These are phyloP conservation scores for Thalassiosira exigua DNA, from an alignment of 352 stramenopile species.

Conservation along the genomic window DNA sequence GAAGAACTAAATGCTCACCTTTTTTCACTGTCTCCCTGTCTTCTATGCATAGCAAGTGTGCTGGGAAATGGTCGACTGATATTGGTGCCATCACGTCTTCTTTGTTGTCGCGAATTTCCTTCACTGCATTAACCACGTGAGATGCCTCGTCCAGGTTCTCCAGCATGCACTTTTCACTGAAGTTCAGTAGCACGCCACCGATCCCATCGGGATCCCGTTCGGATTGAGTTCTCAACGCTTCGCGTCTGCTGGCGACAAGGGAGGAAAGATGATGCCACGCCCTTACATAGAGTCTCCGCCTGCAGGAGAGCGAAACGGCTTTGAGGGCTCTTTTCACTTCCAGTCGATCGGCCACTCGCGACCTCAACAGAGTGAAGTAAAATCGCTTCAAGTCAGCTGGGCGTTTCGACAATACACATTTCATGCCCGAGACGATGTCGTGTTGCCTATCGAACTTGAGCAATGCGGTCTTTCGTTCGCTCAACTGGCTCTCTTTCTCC, in stretches of 20 bases:
- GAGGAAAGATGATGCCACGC: slow-evolving; percentile 33
- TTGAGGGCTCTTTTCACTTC: slow-evolving; percentile 8
- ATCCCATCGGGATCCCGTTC: slow-evolving; percentile 18
- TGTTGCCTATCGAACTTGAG: slow-evolving; percentile 44
- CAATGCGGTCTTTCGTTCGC: slow-evolving; percentile 42
- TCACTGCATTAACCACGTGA: slow-evolving; percentile 17
- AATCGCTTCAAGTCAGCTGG: slow-evolving; percentile 22
- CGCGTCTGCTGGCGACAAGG: slow-evolving; percentile 17
- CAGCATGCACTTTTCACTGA: slow-evolving; percentile 3
- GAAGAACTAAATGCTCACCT: too few relatives aligned
- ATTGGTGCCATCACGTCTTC: background rate
- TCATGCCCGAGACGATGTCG: slow-evolving; percentile 29
- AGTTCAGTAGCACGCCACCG: slow-evolving; percentile 29
- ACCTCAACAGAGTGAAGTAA: slow-evolving; percentile 36
- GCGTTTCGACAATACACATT: slow-evolving; percentile 28
- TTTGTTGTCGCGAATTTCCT: slow-evolving; percentile 4
- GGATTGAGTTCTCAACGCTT: background rate
- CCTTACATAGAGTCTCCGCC: slow-evolving; percentile 14
- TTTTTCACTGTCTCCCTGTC: background rate
- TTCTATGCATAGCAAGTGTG: background rate
- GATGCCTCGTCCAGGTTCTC: slow-evolving; percentile 18
- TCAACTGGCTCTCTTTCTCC: slow-evolving; percentile 41
- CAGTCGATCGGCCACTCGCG: background rate
- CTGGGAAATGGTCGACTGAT: too few relatives aligned
- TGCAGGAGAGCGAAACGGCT: slow-evolving; percentile 8